Evolutionary conservation across 495 filamentous ascomycete species (phyloP).

Genomic region (Trichocladium antarcticum): DNA sequence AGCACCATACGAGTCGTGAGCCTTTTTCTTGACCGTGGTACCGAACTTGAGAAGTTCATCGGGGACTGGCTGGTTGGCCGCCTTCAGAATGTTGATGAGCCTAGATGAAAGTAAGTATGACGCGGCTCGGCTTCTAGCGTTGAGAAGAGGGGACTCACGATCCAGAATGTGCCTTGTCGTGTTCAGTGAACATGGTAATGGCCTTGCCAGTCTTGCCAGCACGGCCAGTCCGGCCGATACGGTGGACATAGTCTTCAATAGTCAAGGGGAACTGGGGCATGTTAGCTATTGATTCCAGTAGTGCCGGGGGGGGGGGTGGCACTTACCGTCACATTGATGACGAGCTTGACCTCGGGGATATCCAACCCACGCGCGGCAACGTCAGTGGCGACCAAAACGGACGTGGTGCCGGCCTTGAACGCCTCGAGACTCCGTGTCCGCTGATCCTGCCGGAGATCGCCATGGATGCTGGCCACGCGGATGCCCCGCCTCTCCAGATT

Average conservation of each 20-base stretch:
- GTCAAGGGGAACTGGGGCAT: conserved; percentile 45
- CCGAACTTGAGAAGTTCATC: conserved; percentile 86
- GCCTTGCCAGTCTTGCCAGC: conserved; percentile 83
- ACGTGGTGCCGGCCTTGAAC: conserved; percentile 79
- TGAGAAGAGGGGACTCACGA: conserved; percentile 44
- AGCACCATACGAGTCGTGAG: conserved; percentile 80
- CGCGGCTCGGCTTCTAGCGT: not conserved
- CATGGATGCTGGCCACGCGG: conserved; percentile 78
- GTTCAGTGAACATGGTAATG: conserved; percentile 88
- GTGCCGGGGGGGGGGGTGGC: conserved; percentile 18
- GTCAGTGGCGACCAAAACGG: conserved; percentile 89
- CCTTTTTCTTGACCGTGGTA: conserved; percentile 98
- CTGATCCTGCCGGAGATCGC: conserved; percentile 75
- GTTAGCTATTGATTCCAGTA: not conserved
- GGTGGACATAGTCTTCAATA: conserved; percentile 91
- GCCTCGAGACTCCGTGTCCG: conserved; percentile 70
- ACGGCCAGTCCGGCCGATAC: conserved; percentile 88
- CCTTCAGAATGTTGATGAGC: conserved; percentile 84
- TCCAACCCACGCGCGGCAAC: conserved; percentile 93
- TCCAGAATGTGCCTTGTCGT: conserved; percentile 80
- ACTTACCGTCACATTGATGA: conserved; percentile 68
- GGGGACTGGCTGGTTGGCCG: conserved; percentile 77
- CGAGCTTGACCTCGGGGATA: conserved; percentile 84
- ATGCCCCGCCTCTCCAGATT: conserved; percentile 68
- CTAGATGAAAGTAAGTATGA: conserved; percentile 19